Conservation (phyloP, 345 rosid species). For the Corchorus capsularis region DNA sequence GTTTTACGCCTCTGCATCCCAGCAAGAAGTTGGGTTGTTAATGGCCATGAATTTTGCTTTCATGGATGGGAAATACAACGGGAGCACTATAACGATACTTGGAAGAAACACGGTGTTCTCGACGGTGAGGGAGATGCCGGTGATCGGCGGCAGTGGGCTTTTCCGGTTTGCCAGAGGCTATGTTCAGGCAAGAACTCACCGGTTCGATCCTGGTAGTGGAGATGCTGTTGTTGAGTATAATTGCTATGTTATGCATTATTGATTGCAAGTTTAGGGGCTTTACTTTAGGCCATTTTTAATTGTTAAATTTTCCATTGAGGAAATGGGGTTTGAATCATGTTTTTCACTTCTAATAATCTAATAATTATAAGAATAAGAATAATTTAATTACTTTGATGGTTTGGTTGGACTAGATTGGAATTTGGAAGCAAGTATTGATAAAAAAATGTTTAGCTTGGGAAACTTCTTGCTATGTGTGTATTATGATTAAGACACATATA, state of each 20-base stretch:
- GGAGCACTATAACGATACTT: slow-evolving; percentile 61
- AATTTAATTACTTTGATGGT: no score
- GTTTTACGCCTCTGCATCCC: slow-evolving; percentile 56
- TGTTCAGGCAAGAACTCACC: slow-evolving; percentile 53
- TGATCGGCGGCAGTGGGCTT: slow-evolving; percentile 75
- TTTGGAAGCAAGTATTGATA: no score
- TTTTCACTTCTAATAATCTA: no score
- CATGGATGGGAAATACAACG: slow-evolving; percentile 65
- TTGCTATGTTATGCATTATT: slow-evolving; percentile 59
- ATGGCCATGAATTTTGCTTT: slow-evolving; percentile 78
- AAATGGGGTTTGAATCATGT: no score
- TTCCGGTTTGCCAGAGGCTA: slow-evolving; percentile 80
- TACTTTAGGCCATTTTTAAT: neutral
- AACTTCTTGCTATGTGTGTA: no score
- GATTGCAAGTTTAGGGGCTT: neutral
- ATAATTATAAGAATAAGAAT: no score
- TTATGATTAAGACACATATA: no score
- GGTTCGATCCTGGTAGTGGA: slow-evolving; percentile 33
- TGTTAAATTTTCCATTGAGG: neutral
- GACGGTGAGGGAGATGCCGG: slow-evolving; percentile 72
- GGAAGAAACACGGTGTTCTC: slow-evolving; percentile 61
- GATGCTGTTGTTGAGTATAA: slow-evolving; percentile 59
- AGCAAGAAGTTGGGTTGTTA: slow-evolving; percentile 54
- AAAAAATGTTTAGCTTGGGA: no score
- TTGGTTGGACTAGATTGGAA: no score